Evolutionary conservation across 78 protist species (phyloP).

Genomic region (Bodo saltans): DNA sequence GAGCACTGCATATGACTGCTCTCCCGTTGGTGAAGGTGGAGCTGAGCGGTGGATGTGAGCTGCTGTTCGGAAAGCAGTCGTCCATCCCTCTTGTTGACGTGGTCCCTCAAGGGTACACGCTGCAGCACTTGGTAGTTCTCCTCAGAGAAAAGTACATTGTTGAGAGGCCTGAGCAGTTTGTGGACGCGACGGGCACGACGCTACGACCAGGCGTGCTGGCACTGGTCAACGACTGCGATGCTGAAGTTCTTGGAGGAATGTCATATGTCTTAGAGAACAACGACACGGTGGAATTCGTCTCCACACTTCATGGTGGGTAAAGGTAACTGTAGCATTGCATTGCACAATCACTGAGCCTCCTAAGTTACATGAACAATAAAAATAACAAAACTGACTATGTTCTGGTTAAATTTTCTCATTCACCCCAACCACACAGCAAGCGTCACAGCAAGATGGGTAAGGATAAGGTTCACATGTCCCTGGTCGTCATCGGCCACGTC

Average conservation of each 20-base stretch:
- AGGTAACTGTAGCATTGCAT: no score
- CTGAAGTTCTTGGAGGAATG: slow-evolving; percentile 62
- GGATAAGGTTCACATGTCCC: no score
- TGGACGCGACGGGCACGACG: slow-evolving; percentile 52
- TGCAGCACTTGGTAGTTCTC: slow-evolving; percentile 39
- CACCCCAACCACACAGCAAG: no score
- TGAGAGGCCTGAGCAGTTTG: slow-evolving; percentile 67
- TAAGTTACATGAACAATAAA: no score
- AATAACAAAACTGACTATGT: no score
- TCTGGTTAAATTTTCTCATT: no score
- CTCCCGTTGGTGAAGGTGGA: not conserved
- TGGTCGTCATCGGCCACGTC: slow-evolving; percentile 42
- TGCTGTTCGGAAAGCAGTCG: slow-evolving; percentile 49
- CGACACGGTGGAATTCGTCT: slow-evolving; percentile 65
- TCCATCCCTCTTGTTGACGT: no score
- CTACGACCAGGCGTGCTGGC: slow-evolving; percentile 78
- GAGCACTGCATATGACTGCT: no score
- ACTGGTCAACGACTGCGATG: slow-evolving; percentile 74
- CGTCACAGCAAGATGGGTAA: no score
- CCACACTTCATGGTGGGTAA: slow-evolving; percentile 82
- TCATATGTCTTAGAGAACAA: slow-evolving; percentile 47
- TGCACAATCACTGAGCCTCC: no score
- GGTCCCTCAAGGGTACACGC: not conserved
- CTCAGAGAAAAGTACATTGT: slow-evolving; percentile 39
- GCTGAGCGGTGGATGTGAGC: slow-evolving; percentile 63